Conservation (phyloP, 148 eudicot species). For the Beta vulgaris region DNA sequence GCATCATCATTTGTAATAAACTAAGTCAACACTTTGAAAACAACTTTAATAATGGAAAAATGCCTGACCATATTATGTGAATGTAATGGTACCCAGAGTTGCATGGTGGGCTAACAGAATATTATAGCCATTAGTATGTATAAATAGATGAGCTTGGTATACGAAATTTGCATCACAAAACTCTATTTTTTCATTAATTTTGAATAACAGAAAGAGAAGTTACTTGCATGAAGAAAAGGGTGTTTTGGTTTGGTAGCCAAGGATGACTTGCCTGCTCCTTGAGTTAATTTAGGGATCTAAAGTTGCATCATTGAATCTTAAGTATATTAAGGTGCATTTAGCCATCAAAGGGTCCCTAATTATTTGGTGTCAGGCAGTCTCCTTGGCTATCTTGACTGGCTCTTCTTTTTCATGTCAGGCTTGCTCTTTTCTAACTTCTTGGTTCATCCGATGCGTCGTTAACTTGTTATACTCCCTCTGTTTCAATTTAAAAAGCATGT, state of each 20-base stretch:
- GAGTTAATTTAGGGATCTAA: background rate
- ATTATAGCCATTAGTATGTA: too few species aligned
- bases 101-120: too few species aligned
- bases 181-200: too few species aligned
- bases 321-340: too few species aligned
- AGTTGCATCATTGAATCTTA: too few species aligned
- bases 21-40: background rate
- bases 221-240: slow-evolving; percentile 29
- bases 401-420: slow-evolving; percentile 31
- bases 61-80: too few species aligned
- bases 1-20: background rate
- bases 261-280: slow-evolving; percentile 36
- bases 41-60: background rate
- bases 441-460: too few species aligned
- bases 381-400: slow-evolving; percentile 31
- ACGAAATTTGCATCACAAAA: background rate
- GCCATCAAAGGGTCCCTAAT: background rate
- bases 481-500: too few species aligned
- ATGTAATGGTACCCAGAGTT: too few species aligned
- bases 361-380: slow-evolving; percentile 23
- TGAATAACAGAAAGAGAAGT: too few species aligned
- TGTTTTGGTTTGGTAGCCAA: slow-evolving; percentile 31
- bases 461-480: too few species aligned
- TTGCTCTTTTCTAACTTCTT: background rate
- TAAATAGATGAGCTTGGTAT: background rate